These are phyloP conservation scores for Silene vulgaris DNA, from an alignment of 179 eudicot genomes.

Conservation along the genomic window DNA sequence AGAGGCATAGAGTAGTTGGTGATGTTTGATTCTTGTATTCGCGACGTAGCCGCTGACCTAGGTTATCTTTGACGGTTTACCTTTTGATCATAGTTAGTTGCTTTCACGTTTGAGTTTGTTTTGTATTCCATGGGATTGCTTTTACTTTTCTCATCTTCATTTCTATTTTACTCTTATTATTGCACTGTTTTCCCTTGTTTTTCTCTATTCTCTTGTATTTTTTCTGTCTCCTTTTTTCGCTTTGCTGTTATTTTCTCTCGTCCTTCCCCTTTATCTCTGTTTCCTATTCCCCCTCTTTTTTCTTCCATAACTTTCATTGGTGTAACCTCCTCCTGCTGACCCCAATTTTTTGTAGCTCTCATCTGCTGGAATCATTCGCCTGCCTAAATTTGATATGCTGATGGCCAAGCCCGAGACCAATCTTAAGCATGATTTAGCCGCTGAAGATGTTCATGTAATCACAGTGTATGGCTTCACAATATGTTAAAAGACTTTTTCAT, in stretches of 20 bases:
- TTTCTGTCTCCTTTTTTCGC: background rate
- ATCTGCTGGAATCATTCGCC: slow-evolving; percentile 71
- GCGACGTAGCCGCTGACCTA: background rate
- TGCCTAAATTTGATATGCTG: slow-evolving; percentile 92
- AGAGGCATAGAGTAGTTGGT: background rate
- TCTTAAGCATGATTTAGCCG: slow-evolving; percentile 74
- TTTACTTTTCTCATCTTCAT: background rate
- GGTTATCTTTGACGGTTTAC: background rate
- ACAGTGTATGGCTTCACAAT: slow-evolving; percentile 60
- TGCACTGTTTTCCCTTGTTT: background rate
- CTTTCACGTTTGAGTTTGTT: background rate
- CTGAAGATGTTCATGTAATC: slow-evolving; percentile 72
- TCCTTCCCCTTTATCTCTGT: slow-evolving; percentile 9
- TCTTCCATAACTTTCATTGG: background rate
- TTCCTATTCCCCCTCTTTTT: background rate
- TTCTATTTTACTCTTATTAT: background rate
- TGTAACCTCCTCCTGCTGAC: background rate
- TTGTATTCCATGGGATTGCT: background rate
- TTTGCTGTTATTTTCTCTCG: background rate
- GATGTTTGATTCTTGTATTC: background rate
- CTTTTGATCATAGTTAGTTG: background rate
- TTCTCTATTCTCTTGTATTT: background rate
- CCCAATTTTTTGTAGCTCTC: slow-evolving; percentile 50
- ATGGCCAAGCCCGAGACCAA: slow-evolving; percentile 82
- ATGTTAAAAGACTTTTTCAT: background rate